Evolutionary conservation across 352 stramenopile genomes (phyloP).

Genomic region (Pythium rishiriense): DNA sequence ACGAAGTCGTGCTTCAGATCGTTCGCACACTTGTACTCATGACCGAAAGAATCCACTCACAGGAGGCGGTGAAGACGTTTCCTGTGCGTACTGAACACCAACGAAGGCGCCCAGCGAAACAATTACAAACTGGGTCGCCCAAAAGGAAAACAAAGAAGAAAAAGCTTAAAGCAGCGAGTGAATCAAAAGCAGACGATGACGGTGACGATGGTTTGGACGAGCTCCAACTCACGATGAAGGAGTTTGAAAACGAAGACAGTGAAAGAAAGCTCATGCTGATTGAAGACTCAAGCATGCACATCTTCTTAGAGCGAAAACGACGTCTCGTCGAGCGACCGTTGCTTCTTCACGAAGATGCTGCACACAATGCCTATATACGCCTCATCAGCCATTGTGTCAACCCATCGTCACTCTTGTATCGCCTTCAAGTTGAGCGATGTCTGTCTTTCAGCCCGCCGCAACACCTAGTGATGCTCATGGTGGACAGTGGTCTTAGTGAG

Average conservation of each 20-base stretch:
- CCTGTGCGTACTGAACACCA: background rate
- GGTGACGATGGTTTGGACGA: conserved; percentile 18
- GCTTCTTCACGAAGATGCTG: conserved; percentile 49
- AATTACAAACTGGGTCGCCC: conserved; percentile 25
- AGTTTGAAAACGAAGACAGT: conserved; percentile 48
- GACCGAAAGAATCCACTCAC: conserved; percentile 25
- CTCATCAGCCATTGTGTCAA: conserved; percentile 58
- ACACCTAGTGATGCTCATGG: conserved; percentile 39
- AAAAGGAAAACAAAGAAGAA: conserved; percentile 24
- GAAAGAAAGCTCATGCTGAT: conserved; percentile 44
- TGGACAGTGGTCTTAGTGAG: conserved; percentile 16
- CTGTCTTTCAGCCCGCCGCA: conserved; percentile 40
- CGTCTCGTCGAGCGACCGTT: conserved; percentile 42
- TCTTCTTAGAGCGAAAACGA: conserved; percentile 50
- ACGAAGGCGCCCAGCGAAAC: conserved; percentile 3
- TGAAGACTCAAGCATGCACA: conserved; percentile 47
- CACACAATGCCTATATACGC: conserved; percentile 47
- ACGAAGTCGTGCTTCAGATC: conserved; percentile 16
- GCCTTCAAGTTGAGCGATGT: conserved; percentile 51
- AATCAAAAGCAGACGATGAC: background rate
- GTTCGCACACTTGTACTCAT: conserved; percentile 23
- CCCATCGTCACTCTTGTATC: conserved; percentile 42
- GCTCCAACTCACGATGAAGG: conserved; percentile 29
- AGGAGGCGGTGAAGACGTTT: conserved; percentile 5
- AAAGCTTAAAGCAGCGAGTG: conserved; percentile 5